Evolutionary conservation across 768 basidiomycete genomes (phyloP), one percentile per base, ranked within the genome.

Genomic region (Sarcomyxa edulis): DNA sequence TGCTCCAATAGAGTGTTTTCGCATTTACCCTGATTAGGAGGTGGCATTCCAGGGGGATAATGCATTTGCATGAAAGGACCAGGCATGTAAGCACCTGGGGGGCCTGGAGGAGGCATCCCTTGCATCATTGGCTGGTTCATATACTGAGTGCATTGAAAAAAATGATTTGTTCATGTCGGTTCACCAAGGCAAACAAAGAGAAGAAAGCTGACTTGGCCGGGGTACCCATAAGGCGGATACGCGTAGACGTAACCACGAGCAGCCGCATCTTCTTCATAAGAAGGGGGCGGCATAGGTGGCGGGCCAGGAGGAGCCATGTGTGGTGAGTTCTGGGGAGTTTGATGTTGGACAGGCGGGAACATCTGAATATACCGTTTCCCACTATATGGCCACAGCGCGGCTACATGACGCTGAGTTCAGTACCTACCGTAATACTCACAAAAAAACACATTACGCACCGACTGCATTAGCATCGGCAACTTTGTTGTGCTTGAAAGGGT

Each of bases 401-500:
- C 90, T 90, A 45, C 41, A 45, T 29, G 2, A 38, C 31, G 8
- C 21, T 35, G 14, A 30, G 21, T 34, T 20, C 14, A 42, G 24
- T 39, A 28, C n/a, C 9, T 32, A 40, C 15, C 35, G 28, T 25
- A 24, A 43, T 14, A 40, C 21, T 21, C 36, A 2, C 20, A 29
- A 2, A 7, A 40, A n/a, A 12, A 15, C 6, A 14, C 8, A 4
- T 32, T 10, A 76, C 91, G 50, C 56, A 94, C 92, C 61, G 46
- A 90, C 74, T 53, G 78, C 72, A 18, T 74, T 61, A 6, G 92
- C 77, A 38, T 89, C 88, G 6, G 69, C 74, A 19, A 92, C 80
- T 57, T 89, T 89, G 54, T 76, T 75, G 51, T 84, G 78, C 64
- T 89, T 90, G 77, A 95, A 96, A 11, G 95, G 93, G 58, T 94